Conservation (phyloP, 2,329 filamentous ascomycete species). For the Aspergillus luchuensis region DNA sequence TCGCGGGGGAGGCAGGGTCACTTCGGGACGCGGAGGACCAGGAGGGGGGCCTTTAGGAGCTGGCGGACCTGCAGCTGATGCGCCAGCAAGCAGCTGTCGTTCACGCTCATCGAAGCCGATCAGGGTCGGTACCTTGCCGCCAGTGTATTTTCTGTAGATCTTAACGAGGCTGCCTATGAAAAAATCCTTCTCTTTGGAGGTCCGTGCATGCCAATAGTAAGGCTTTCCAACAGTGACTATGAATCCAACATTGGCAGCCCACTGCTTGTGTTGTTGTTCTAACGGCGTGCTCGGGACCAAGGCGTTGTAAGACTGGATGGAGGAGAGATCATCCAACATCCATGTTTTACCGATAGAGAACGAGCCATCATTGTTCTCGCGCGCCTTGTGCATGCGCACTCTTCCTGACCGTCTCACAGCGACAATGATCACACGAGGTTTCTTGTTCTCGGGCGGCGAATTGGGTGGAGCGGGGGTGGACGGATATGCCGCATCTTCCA, state of each 20-base stretch:
- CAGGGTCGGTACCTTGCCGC: constrained; percentile 76
- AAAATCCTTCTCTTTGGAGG: constrained; percentile 95
- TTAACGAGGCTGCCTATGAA: constrained; percentile 96
- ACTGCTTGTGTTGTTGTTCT: constrained; percentile 66
- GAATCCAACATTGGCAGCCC: constrained; percentile 84
- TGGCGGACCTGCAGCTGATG: constrained; percentile 14
- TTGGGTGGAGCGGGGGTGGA: constrained; percentile 81
- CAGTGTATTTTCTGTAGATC: constrained; percentile 95
- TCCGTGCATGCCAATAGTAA: constrained; percentile 95
- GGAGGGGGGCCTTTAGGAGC: constrained; percentile 27
- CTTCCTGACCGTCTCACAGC: constrained; percentile 89
- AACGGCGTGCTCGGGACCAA: constrained; percentile 59
- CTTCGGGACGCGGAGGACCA: constrained; percentile 27
- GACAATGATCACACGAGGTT: constrained; percentile 87
- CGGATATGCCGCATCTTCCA: constrained; percentile 81
- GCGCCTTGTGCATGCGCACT: constrained; percentile 93
- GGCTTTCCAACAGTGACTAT: constrained; percentile 86
- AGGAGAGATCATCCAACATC: constrained; percentile 86
- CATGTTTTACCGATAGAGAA: constrained; percentile 99
- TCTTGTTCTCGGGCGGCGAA: constrained; percentile 73
- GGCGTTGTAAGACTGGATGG: constrained; percentile 79
- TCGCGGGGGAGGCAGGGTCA: constrained; percentile 29
- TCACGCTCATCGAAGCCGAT: constrained; percentile 81
- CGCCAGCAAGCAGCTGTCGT: constrained; percentile 71
- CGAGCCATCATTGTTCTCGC: constrained; percentile 89